Evolutionary conservation across 345 rosid species (phyloP), one percentile per base, ranked within the genome.

Genomic region (Eucalyptus urophylla): DNA sequence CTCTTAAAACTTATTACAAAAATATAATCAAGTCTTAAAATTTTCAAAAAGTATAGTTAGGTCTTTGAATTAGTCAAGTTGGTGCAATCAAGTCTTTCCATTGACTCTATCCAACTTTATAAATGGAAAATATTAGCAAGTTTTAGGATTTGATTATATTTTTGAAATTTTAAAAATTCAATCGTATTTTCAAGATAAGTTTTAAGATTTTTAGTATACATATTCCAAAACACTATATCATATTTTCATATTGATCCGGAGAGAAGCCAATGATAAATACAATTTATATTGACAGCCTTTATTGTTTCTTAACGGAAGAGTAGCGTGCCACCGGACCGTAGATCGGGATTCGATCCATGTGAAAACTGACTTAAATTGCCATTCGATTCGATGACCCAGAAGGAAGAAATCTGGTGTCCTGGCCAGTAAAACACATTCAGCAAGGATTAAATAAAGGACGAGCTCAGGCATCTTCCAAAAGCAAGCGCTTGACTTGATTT

Each of bases 11-110:
- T 56, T 56, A 24, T 56, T 25, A 22, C 3, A 0, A 56, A 56
- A 24, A 56, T 56, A 2, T 56, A 24, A 56, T 24, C 13, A 25
- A 56, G 2, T 56, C 0, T 56, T 56, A 56, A 56, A 56, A 56
- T 25, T 56, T 22, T 53, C 1, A 53, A 53, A 56, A 24, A 10
- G 0, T 24, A 2, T 1, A 24, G 3, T 24, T 0, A 2, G 1
- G 8, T 56, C 6, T 56, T 56, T 24, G 1, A 56, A 56, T 13
- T 56, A 22, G 14, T 56, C 3, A 56, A 56, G 29, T 56, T 10
- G 62, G 13, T 56, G 29, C 29, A 56, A 10, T 22, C 3, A 56
- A 24, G 29, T 24, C 5, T 9, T 56, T 9, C 0, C 3, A 56
- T 56, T 22, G 3, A 56, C 3, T 24, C 3, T 9, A 25, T 56